A percentile compares a stretch with the other conserved stretches of the same genome.
These are phyloP conservation scores for Microthlaspi erraticum DNA, from an alignment of 345 rosid genomes.

Conservation along the genomic window DNA sequence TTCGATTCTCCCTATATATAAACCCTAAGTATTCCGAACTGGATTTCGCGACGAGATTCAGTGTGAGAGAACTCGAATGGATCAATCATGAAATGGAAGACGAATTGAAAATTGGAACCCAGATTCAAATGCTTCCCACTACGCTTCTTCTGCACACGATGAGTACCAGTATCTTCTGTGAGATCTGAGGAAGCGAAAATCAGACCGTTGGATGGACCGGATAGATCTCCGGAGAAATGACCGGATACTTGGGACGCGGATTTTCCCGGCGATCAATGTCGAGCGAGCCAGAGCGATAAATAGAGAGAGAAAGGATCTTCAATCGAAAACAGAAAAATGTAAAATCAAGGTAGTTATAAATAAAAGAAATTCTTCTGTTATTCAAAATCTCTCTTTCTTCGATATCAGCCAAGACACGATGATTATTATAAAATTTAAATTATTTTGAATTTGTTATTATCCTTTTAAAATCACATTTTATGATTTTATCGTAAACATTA, in stretches of 20 bases:
- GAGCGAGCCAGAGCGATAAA: neutral
- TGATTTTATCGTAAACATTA: conserved; percentile 26
- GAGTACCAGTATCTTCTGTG: conserved; percentile 1
- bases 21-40: conserved; percentile 28
- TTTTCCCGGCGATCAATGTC: conserved; percentile 34
- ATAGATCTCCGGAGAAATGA: conserved; percentile 19
- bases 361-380: conserved; percentile 8
- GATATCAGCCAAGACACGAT: conserved; percentile 24
- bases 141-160: neutral
- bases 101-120: conserved; percentile 18
- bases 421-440: neutral
- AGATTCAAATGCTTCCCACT: conserved; percentile 31
- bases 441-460: neutral
- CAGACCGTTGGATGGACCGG: conserved; percentile 21
- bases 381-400: conserved; percentile 13
- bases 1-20: conserved; percentile 8
- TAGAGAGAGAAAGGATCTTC: neutral
- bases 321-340: neutral
- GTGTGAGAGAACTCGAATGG: conserved; percentile 24
- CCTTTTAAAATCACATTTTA: neutral
- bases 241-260: neutral
- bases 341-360: neutral
- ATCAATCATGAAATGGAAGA: conserved; percentile 28
- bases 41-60: conserved; percentile 19
- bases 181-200: conserved; percentile 34